Evolutionary conservation across 257 asterid species (phyloP), one percentile per base, ranked within the genome.

Genomic region (Ocimum tenuiflorum): DNA sequence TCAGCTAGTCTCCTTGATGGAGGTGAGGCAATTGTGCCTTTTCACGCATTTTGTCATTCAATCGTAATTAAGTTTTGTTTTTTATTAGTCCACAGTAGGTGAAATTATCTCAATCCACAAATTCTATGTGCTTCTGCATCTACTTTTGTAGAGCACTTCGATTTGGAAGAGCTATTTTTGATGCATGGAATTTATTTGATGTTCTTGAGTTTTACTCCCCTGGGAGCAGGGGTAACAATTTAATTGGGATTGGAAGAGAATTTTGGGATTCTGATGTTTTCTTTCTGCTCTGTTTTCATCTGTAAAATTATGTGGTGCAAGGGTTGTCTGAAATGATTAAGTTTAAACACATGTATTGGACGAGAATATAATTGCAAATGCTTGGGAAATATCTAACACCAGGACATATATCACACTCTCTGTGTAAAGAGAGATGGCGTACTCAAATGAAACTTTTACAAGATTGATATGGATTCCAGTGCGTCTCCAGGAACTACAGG

Each of bases 1-100:
- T 73, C 91, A 6, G 86, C 91, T 41, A 64, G 64, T 70, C 58
- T 73, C 54, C 84, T 85, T 18, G 80, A 81, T 83, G 96, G 96
- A 57, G 96, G 96, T 86, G 64, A 70, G 80, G 35, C 14, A 8
- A 48, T 20, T 19, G 7, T 46, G 41, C 51, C 42, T 1, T 63
- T 18, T 63, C 17, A 33, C 11, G 15, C 56, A 33, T 42, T 47
- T 63, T 31, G 10, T 48, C 18, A 0, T 20, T 48, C 22, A 27
- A 27, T 2, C 31, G 31, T 27, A 27, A 27, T 3, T 67, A 10
- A 13, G 13, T 61, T 64, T 60, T 48, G 5, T 17, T 18, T n/a
- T 50, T 12, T 18, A 33, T 20, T 36, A 22, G 45, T 33, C 24
- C 43, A 55, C 11, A 23, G 27, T 14, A n/a, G 56, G 24, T 46